Evolutionary conservation across 306 rosid species (phyloP).

Genomic region (Comarum palustre): DNA sequence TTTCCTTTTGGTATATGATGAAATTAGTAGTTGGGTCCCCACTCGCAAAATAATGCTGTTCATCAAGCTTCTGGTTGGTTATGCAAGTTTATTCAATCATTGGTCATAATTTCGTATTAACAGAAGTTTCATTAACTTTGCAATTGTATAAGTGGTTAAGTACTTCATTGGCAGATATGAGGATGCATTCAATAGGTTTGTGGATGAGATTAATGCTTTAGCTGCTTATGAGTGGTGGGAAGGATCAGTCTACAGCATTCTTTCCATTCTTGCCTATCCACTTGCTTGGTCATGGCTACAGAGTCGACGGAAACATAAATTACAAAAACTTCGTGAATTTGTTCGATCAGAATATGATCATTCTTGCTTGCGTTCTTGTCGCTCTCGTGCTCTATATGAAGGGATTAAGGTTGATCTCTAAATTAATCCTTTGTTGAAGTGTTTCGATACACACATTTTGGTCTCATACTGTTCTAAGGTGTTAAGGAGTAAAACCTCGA

Average conservation of each 20-base stretch:
- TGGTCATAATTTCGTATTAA: slow-evolving; percentile 8
- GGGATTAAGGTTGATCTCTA: slow-evolving; percentile 42
- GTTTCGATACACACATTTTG: neutral
- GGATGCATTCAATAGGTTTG: slow-evolving; percentile 53
- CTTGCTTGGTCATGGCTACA: slow-evolving; percentile 55
- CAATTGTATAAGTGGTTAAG: neutral
- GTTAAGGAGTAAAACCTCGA: slow-evolving; percentile 1
- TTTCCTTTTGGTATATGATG: slow-evolving; percentile 10
- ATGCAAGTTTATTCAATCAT: neutral
- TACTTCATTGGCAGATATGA: slow-evolving; percentile 41
- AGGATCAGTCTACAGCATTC: slow-evolving; percentile 46
- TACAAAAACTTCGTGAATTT: slow-evolving; percentile 47
- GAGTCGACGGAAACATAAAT: slow-evolving; percentile 39
- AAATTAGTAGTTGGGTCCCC: slow-evolving; percentile 3
- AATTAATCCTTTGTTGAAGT: neutral
- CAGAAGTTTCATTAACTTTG: neutral
- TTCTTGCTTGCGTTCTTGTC: slow-evolving; percentile 51
- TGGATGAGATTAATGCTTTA: slow-evolving; percentile 43
- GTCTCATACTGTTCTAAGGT: neutral
- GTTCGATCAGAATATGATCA: slow-evolving; percentile 56
- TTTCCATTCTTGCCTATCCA: slow-evolving; percentile 41
- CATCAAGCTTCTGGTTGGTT: neutral
- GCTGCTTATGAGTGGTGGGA: slow-evolving; percentile 57
- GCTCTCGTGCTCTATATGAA: slow-evolving; percentile 54
- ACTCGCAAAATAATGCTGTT: neutral